Evolutionary conservation across 2,329 filamentous ascomycete genomes (phyloP).

Genomic region (Dactylellina cionopaga): DNA sequence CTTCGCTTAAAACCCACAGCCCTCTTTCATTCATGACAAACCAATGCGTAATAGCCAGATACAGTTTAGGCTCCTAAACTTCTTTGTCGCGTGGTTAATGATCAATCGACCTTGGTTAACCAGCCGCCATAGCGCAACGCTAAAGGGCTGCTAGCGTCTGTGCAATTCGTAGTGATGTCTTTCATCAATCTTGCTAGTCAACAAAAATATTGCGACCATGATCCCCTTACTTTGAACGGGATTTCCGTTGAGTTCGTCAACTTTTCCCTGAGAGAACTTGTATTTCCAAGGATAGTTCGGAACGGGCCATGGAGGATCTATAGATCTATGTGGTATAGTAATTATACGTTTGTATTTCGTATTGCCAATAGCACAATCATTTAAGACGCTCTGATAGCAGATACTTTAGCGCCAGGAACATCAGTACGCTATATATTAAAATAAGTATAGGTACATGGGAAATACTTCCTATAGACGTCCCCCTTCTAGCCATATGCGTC

Average conservation of each 20-base stretch:
- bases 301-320: slow-evolving; percentile 16
- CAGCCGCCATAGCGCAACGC: slow-evolving; percentile 22
- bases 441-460: too few relatives aligned
- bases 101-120: background rate
- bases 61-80: background rate
- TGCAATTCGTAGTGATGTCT: slow-evolving; percentile 2
- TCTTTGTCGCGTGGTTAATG: slow-evolving; percentile 10
- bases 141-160: slow-evolving; percentile 26
- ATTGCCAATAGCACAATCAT: too few relatives aligned
- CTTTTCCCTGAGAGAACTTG: background rate
- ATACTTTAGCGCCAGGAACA: slow-evolving; percentile 5
- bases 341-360: too few relatives aligned
- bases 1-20: too few relatives aligned
- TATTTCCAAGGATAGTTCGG: slow-evolving; percentile 10
- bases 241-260: slow-evolving; percentile 9
- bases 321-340: background rate
- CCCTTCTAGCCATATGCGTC: background rate
- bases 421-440: background rate
- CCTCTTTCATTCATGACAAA: too few relatives aligned
- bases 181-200: background rate
- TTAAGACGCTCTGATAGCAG: background rate
- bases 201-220: slow-evolving; percentile 10
- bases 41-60: background rate
- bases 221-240: background rate
- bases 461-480: too few relatives aligned